Evolutionary conservation across 805 yeast species (phyloP), one percentile per base, ranked within the genome.

Genomic region (Nakazawaea pomicola): DNA sequence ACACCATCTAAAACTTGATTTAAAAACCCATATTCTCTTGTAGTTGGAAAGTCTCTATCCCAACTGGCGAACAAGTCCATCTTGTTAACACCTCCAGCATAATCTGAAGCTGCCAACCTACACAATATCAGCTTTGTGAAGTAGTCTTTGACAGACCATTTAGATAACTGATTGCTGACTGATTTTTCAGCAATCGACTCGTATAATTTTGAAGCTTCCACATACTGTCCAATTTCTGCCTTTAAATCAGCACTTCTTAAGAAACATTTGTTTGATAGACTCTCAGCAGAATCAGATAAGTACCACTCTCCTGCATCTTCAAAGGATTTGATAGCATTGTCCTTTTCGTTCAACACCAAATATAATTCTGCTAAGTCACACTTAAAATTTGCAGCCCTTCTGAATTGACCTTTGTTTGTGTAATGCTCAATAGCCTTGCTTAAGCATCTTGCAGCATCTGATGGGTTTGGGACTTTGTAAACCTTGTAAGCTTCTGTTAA

Each of bases 301-400:
- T 83, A 90, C 90, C 96, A 93, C 55, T 93, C 98, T 30, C 96
- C 96, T 9, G 99, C 96, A 53, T 83, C 85, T 56, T 89, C 95
- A 57, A 83, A 91, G 21, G 89, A 77, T 41, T 70, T 70, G 40
- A 83, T 72, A 5, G 99, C 97, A 54, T 90, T 91, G 37, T 73
- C 73, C 16, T 87, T 65, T 36, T 83, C 85, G 34, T 74, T 74
- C 62, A 91, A 98, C 10, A 12, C n/a, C 14, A 42, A 21, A 56
- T 85, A 87, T 34, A 91, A 61, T 50, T 80, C 89, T 9, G 90
- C 99, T 55, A 93, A 70, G 58, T 93, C 99, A 69, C 83, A 78
- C 57, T 90, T 83, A 66, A 84, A 90, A 57, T 88, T 88, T 10
- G 99, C 99, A 18, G 95, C 96, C 60, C 98, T 74, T 59, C 99